Evolutionary conservation across 2,329 filamentous ascomycete species (phyloP), one percentile per base, ranked within the genome.

Genomic region (Claviceps fusiformis): DNA sequence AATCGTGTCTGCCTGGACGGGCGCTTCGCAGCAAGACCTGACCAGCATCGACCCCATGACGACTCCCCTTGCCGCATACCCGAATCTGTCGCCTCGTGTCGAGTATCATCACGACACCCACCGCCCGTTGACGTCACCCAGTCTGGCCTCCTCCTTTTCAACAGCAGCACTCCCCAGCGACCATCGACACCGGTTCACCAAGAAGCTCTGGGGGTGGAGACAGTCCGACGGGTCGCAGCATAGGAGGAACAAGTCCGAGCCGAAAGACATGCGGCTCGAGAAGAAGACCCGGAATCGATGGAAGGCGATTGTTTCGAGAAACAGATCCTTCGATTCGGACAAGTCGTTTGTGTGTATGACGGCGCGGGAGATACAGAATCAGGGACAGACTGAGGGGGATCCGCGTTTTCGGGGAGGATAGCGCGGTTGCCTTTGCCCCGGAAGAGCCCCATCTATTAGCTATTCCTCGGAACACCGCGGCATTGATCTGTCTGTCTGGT

Each of bases 331-430:
- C 46, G 52, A 54, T 24, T 55, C 54, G 8, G 56, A 60, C n/a
- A 49, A 51, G 17, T 62, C 61, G 7, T 61, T 60, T 39, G 58
- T 61, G 29, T 61, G 61, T 35, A 33, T 41, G 29, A 49, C 54
- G 24, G 59, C 61, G 44, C 35, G 27, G 31, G 44, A 27, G 44
- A 19, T 15, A 17, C 27, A 11, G 46, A 39, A n/a, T 37, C 31
- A 29, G 24, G 11, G 7, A 39, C 43, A 39, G 13, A 29, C 8
- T 29, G 27, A 15, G 44, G 44, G 15, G 9, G 44, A 29, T 46
- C 24, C 24, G 24, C 7, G 24, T 29, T 46, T 29, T 13, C 9
- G 44, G 7, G 44, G 44, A 46, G 44, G 11, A 13, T 46, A 46
- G 43, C 43, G 19, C 7, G 43, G 43, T 19, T 19, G 19, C 19